Base-by-base conservation (phyloP, 148 eudicot genomes). In the Dysphania ambrosioides region DNA sequence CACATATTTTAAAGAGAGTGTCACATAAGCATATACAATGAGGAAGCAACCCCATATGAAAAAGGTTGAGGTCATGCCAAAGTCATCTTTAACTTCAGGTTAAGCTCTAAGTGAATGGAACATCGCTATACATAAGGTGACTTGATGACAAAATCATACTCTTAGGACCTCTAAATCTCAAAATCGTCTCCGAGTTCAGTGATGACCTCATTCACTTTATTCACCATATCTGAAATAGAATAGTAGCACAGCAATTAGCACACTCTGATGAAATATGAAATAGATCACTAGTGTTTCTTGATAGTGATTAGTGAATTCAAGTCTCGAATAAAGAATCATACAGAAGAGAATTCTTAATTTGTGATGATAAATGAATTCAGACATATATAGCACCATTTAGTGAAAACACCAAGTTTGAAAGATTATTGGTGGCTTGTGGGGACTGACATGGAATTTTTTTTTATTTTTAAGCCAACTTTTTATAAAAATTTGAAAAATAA, bases 131-230 rank as follows among this genome's bases (percentile, higher is more conserved):
- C 41, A 44, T 21, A 35, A 29, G 51, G 57, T 61, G 59, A 74
- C 26, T 18, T 61, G 76, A 3, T 26, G 6, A 29, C 42, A 8
- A 10, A 21, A 32, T 36, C 8, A 3, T 47, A 34, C 44, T 21
- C 24, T 23, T 21, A 35, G 23, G 29, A 38, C 29, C 60, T 58
- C 38, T 75, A 75, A 34, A 80, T 40, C 76, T 42, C 18, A 21
- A 71, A 75, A 61, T 72, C 83, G 21, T 77, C 90, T 78, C 88
- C 97, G 38, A 92, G 77, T 73, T 88, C 82, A 26, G 60, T 61
- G 71, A 92, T 83, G 66, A 90, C 89, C 79, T 86, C 83, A 74
- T 90, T 88, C 62, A 90, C 93, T 77, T 87, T 92, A 66, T 65
- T 68, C 75, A 92, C 53, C 38, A 90, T 85, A 66, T 92, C 97